These are phyloP conservation scores for Petrea volubilis DNA, from an alignment of 257 asterid species.

Conservation along the genomic window DNA sequence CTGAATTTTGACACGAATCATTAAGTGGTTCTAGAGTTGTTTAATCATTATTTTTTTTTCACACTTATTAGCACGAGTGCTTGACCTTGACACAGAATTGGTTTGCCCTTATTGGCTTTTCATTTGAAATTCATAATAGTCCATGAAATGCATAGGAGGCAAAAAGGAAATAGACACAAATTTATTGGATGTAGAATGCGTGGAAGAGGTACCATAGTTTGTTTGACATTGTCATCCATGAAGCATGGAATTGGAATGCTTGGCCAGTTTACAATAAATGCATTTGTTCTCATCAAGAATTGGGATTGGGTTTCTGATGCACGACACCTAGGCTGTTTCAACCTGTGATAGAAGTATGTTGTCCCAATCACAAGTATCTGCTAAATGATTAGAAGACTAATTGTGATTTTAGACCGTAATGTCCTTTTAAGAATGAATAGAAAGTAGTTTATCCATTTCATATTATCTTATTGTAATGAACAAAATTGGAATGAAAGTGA, in stretches of 20 bases:
- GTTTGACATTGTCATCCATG: slow-evolving; percentile 5
- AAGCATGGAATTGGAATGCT: not conserved
- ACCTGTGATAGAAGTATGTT: slow-evolving; percentile 2
- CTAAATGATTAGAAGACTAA: not conserved
- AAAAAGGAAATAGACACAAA: slow-evolving; percentile 3
- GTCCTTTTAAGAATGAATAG: too few species aligned
- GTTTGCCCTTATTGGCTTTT: not conserved
- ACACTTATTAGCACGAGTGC: not conserved
- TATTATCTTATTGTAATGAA: not conserved
- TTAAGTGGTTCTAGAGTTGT: not conserved
- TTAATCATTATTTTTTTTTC: not conserved
- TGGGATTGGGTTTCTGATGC: slow-evolving; percentile 1
- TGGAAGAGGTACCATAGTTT: slow-evolving; percentile 7
- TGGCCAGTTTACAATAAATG: not conserved
- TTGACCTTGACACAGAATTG: not conserved
- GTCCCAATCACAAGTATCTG: slow-evolving; percentile 1
- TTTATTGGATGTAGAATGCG: not conserved
- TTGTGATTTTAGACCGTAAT: not conserved
- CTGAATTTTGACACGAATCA: slow-evolving; percentile 10
- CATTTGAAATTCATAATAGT: not conserved
- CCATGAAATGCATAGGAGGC: not conserved
- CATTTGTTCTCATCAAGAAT: not conserved
- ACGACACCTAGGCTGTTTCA: slow-evolving; percentile 1
- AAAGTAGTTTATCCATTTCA: too few species aligned
- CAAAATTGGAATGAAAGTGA: not conserved